Evolutionary conservation across 768 basidiomycete species (phyloP), one percentile per base, ranked within the genome.

Genomic region (Phlegmacium glaucopus): DNA sequence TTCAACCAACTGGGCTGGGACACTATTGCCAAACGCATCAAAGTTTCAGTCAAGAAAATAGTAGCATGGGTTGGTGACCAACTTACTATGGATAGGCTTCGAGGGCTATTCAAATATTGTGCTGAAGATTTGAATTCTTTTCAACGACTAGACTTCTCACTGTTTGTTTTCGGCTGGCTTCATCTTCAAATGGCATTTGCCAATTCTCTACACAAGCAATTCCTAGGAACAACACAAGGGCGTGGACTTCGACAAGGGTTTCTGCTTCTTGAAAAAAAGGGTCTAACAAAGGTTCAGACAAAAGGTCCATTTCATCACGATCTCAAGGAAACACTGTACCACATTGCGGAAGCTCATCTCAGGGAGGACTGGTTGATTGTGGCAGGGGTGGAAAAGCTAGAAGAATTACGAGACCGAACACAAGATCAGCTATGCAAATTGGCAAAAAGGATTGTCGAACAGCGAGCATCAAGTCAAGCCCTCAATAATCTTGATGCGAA

Each of bases 161-260:
- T 69, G 1, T 41, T 55, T 1, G 43, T 58, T 0, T 69, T 70
- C 37, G 69, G 74, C 0, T 77, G 71, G 72, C 63, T 77, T 12
- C 73, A 77, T 45, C 48, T 64, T 0, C 34, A 53, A 22, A 73
- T 77, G 63, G 71, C 71, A 4, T 64, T 64, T 42, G 70, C 62
- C 4, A 64, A 67, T 36, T 71, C 72, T 0, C 39, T 76, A 0
- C 68, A 75, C 46, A 64, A 67, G 36, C 74, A 76, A 44, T 75
- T 72, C 50, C 57, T 65, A 4, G 69, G 68, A 0, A 69, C 68
- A 0, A 40, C 54, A 8, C 47, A 48, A 15, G 55, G 60, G 1
- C 50, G 60, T 2, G 65, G 67, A 0, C 49, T 71, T 3, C 36
- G 50, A 13, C 62, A 67, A 2, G 65, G 63, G 0, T 71, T 71